Evolutionary conservation across 2,329 filamentous ascomycete species (phyloP).

Genomic region (Fusarium vanettenii): DNA sequence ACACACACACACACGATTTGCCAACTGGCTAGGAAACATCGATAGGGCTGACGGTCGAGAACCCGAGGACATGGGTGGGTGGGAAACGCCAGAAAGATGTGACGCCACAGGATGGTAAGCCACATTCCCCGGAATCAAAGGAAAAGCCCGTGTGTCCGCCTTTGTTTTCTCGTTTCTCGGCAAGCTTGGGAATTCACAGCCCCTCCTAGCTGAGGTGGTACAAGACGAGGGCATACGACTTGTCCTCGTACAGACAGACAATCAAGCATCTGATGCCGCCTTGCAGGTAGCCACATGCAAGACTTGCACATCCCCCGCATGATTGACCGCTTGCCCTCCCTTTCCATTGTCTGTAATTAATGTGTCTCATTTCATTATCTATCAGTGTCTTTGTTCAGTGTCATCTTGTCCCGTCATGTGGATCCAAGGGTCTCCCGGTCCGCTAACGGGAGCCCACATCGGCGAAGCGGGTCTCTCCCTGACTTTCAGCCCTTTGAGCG

Average conservation of each 20-base stretch:
- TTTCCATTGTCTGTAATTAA: neutral
- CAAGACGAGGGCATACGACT: neutral
- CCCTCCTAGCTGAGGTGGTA: neutral
- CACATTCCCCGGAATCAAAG: neutral
- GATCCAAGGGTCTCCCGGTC: conserved; percentile 8
- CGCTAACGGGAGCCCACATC: conserved; percentile 1
- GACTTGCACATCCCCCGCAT: neutral
- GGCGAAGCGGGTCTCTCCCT: neutral
- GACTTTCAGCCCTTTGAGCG: neutral
- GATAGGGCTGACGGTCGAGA: neutral
- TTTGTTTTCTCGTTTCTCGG: neutral
- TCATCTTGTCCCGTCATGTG: neutral
- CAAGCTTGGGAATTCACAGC: neutral
- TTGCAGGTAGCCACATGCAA: conserved; percentile 1
- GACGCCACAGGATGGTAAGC: neutral
- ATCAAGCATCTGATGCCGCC: neutral
- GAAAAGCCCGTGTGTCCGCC: neutral
- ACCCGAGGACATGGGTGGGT: neutral
- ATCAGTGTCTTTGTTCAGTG: neutral
- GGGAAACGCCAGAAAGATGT: neutral
- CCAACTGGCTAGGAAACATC: neutral
- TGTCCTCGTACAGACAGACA: neutral
- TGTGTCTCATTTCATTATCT: neutral
- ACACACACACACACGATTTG: neutral
- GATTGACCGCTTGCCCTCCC: neutral